These are phyloP conservation scores for Penicillium hesseltinei DNA, from an alignment of 2,329 filamentous ascomycete genomes.

Conservation along the genomic window DNA sequence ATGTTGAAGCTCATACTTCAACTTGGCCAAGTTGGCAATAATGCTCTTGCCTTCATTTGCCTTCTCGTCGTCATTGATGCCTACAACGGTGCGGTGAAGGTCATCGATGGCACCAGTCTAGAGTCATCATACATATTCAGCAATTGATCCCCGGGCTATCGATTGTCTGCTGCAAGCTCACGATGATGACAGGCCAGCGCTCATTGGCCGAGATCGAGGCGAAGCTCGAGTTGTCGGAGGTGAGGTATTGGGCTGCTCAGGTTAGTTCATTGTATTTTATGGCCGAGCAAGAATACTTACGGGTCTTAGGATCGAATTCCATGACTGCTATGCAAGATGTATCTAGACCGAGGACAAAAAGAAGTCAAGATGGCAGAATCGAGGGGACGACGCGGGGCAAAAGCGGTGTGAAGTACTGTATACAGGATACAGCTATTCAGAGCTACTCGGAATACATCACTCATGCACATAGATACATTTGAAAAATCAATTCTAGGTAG, in stretches of 20 bases:
- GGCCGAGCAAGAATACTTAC: slow-evolving; percentile 49
- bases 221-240: slow-evolving; percentile 80
- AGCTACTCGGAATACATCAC: slow-evolving; percentile 3
- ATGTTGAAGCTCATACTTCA: slow-evolving; percentile 96
- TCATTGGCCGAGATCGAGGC: slow-evolving; percentile 80
- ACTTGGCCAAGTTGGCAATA: slow-evolving; percentile 69
- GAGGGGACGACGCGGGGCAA: slow-evolving; percentile 21
- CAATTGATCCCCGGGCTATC: not conserved
- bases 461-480: slow-evolving; percentile 19
- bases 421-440: not conserved
- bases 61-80: slow-evolving; percentile 57
- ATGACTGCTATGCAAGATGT: slow-evolving; percentile 45
- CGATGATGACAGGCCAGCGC: slow-evolving; percentile 91
- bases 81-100: slow-evolving; percentile 64
- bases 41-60: slow-evolving; percentile 81
- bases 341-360: slow-evolving; percentile 15
- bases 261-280: slow-evolving; percentile 7
- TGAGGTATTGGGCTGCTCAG: slow-evolving; percentile 67
- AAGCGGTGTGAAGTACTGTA: slow-evolving; percentile 14
- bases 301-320: slow-evolving; percentile 72
- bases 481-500: slow-evolving; percentile 18
- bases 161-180: slow-evolving; percentile 43
- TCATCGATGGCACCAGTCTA: slow-evolving; percentile 93
- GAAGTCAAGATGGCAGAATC: slow-evolving; percentile 12
- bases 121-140: slow-evolving; percentile 8